A percentile compares a stretch with the other conserved stretches of the same genome.
phyloP scores from a whole-genome alignment of 2,329 filamentous ascomycete genomes.

The Aspergillus brunneoviolaceus region DNA sequence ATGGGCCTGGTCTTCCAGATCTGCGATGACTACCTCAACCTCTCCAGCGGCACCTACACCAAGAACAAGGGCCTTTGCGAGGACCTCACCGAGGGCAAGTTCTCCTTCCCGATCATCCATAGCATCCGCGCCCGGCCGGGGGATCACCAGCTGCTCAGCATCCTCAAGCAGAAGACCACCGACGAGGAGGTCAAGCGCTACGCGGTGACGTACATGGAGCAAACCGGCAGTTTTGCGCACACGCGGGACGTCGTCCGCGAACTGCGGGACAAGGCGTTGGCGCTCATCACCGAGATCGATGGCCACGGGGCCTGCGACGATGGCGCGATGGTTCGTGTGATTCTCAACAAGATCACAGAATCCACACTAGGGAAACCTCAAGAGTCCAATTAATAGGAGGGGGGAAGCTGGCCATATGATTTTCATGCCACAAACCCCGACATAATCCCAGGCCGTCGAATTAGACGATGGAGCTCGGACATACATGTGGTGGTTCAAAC shows the following conservation, averaged over 20 bases:
- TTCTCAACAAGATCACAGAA: conserved; percentile 65
- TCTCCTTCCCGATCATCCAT: conserved; percentile 94
- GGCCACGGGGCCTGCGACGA: conserved; percentile 51
- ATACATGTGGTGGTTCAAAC: background rate
- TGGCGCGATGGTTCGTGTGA: conserved; percentile 60
- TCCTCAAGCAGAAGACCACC: conserved; percentile 82
- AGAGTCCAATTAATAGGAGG: background rate
- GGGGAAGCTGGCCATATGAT: background rate
- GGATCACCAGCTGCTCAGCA: conserved; percentile 76
- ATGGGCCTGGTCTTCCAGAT: conserved; percentile 50
- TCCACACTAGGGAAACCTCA: conserved; percentile 32
- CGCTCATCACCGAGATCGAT: conserved; percentile 65
- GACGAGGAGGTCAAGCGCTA: conserved; percentile 89
- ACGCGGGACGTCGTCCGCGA: conserved; percentile 66
- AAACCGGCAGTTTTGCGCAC: conserved; percentile 85
- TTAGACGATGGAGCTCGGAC: background rate
- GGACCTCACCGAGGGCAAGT: conserved; percentile 95
- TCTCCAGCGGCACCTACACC: conserved; percentile 69
- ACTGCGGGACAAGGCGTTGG: conserved; percentile 63
- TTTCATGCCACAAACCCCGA: background rate
- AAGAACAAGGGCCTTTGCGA: conserved; percentile 92
- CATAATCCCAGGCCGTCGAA: background rate
- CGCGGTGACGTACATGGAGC: conserved; percentile 87
- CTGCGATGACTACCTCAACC: conserved; percentile 80
- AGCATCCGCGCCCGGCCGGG: conserved; percentile 68